Percentiles rank a stretch among this genome's conserved stretches.
phyloP scores from a whole-genome alignment of 306 rosid genomes.

The Begonia peltatifolia region DNA sequence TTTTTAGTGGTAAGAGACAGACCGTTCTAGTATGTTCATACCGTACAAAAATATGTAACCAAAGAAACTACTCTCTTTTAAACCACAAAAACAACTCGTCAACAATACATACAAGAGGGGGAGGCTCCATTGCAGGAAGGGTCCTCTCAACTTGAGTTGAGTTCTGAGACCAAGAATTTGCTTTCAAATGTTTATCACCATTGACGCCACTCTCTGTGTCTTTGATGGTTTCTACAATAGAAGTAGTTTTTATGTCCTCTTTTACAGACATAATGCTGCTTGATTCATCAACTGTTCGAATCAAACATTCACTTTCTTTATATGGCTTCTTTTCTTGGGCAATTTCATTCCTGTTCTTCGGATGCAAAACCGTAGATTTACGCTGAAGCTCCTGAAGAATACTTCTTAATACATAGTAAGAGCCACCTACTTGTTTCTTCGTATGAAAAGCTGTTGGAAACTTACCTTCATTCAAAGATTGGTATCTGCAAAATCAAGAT shows the following conservation, averaged over 20 bases:
- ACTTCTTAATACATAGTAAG: conserved; percentile 7
- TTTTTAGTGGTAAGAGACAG: no score
- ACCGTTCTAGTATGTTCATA: no score
- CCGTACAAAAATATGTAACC: no score
- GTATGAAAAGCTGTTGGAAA: conserved; percentile 1
- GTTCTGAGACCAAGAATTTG: neutral
- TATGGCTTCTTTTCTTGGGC: neutral
- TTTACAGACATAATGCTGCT: neutral
- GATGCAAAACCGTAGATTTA: neutral
- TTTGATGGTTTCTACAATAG: neutral
- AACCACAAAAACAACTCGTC: neutral
- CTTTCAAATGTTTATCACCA: conserved; percentile 1
- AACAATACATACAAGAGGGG: neutral
- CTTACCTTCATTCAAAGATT: conserved; percentile 5
- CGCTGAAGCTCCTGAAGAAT: conserved; percentile 9
- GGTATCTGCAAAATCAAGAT: conserved; percentile 4
- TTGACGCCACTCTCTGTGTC: neutral
- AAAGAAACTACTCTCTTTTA: no score
- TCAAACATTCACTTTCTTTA: conserved; percentile 1
- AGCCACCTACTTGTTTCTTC: conserved; percentile 10
- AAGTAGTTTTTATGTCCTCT: neutral
- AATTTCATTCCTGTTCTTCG: neutral
- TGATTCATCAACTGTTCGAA: neutral
- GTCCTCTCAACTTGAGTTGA: neutral
- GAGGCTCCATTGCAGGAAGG: neutral